Evolutionary conservation across 768 basidiomycete genomes (phyloP), one percentile per base, ranked within the genome.

Genomic region (Mycena maculata): DNA sequence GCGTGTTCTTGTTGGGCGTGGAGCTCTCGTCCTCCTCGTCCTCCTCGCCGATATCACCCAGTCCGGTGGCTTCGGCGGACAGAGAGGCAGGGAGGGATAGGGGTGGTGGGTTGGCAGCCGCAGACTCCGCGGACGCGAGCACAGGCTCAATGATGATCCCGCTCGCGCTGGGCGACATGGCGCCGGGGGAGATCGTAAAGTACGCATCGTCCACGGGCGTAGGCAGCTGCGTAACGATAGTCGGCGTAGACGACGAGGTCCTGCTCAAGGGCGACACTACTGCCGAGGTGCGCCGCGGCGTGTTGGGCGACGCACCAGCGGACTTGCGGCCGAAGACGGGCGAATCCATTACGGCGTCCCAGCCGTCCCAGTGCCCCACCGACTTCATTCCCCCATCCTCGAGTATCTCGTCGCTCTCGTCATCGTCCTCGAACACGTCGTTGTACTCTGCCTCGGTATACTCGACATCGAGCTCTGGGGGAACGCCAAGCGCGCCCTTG

Each of bases 401-500:
- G 4, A 83, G 79, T 30, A 82, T 72, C 39, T 82, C 83, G 12
- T 80, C 82, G 12, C 79, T 82, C 55, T 81, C 77, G 25, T 81
- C 69, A 54, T 76, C 74, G 2, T 63, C 55, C 23, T 79, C 79
- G 28, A 80, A 74, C 10, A 81, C 78, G 22, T 78, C 79, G 53
- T 78, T 75, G 67, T 79, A 78, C 67, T 70, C 60, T 67, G 76
- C 66, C 59, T 68, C 68, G n/a, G 36, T 73, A 28, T 84, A 85
- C 48, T 92, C 90, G 33, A 88, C 78, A 70, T 94, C 91, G 23
- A 96, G 82, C 72, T 96, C 94, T 0, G 90, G 91, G 12, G 95
- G 95, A 6, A 95, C 90, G 6, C 95, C 95, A 2, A 98, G 82
- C 0, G 93, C 94, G 31, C 89, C 91, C 73, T 95, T 96, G 73